These are phyloP conservation scores for Lentinula novae-zelandiae DNA, from an alignment of 1,284 basidiomycete species.

Conservation along the genomic window DNA sequence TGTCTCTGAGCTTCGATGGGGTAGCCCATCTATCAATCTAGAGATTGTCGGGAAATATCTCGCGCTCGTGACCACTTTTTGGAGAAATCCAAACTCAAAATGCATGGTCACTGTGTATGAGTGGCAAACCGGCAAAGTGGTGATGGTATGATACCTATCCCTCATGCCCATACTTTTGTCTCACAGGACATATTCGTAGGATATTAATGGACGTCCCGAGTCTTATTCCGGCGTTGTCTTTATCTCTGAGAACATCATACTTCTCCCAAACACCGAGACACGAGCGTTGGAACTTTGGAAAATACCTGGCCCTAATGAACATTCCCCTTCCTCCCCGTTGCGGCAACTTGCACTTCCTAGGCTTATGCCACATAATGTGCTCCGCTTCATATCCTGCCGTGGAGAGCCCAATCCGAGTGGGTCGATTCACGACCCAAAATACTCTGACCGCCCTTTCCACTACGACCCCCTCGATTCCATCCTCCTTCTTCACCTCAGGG, in stretches of 20 bases:
- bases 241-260: constrained; percentile 33
- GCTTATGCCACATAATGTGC: constrained; percentile 22
- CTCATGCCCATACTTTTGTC: background rate
- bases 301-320: constrained; percentile 23
- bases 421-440: constrained; percentile 6
- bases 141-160: constrained; percentile 27
- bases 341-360: constrained; percentile 32
- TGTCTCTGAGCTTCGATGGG: constrained; percentile 18
- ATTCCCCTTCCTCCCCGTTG: constrained; percentile 19
- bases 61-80: constrained; percentile 36
- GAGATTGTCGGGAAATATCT: constrained; percentile 47
- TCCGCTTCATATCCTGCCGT: constrained; percentile 35
- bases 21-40: constrained; percentile 33
- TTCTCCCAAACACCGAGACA: constrained; percentile 35
- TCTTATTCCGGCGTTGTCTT: constrained; percentile 40
- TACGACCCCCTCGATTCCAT: constrained; percentile 32
- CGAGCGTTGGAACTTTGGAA: constrained; percentile 36
- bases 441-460: constrained; percentile 25
- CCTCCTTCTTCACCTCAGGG: constrained; percentile 37
- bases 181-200: constrained; percentile 17
- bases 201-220: constrained; percentile 21
- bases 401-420: constrained; percentile 43
- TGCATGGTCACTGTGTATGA: constrained; percentile 34
- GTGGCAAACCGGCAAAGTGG: constrained; percentile 36
- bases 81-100: constrained; percentile 21